Percentiles rank a stretch among this genome's conserved stretches.
These are phyloP conservation scores for Trametes sp. DNA, from an alignment of 1,284 basidiomycete species.

Conservation along the genomic window DNA sequence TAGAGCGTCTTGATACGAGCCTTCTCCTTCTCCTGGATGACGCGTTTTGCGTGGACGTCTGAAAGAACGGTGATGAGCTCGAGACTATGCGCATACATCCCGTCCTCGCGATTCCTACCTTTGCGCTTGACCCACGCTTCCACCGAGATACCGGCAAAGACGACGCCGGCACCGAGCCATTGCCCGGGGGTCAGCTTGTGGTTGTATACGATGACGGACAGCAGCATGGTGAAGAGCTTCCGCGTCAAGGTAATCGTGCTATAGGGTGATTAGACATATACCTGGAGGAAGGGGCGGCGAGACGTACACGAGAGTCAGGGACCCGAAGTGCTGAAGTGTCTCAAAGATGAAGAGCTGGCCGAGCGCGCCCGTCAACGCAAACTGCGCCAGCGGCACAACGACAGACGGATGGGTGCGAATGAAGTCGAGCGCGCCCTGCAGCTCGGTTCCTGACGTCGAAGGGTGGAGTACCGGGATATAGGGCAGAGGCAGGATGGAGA, in stretches of 20 bases:
- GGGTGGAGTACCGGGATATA: conserved; percentile 82
- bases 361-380: conserved; percentile 90
- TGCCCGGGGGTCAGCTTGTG: conserved; percentile 87
- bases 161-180: conserved; percentile 88
- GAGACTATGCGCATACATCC: neutral
- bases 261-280: conserved; percentile 7
- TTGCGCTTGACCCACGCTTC: conserved; percentile 90
- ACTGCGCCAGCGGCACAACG: conserved; percentile 82
- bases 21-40: conserved; percentile 82
- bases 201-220: conserved; percentile 93
- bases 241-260: conserved; percentile 96
- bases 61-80: conserved; percentile 12
- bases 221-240: conserved; percentile 98
- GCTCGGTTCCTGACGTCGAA: conserved; percentile 63
- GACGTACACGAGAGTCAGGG: conserved; percentile 88
- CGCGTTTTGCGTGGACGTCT: conserved; percentile 83
- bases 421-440: conserved; percentile 77
- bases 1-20: conserved; percentile 81
- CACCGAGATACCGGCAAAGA: conserved; percentile 93
- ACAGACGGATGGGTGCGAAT: conserved; percentile 83
- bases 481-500: conserved; percentile 76
- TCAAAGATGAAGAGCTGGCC: conserved; percentile 99
- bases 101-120: conserved; percentile 54
- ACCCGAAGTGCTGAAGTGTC: conserved; percentile 96
- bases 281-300: conserved; percentile 6